phyloP scores from a whole-genome alignment of 179 eudicot genomes.

The Spergularia azorica region DNA sequence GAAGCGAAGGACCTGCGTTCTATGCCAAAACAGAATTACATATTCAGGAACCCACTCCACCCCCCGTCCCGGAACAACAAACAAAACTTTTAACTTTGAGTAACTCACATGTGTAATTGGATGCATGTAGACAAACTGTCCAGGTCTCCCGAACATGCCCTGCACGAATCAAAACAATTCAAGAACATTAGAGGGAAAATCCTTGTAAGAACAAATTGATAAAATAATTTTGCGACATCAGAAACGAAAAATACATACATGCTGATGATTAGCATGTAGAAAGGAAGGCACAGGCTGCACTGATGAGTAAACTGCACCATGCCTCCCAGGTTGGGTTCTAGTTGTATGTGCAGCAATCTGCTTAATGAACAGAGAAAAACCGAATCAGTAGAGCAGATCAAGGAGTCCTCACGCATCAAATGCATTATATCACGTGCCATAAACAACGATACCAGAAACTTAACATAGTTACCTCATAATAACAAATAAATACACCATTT shows the following conservation, averaged over 20 bases:
- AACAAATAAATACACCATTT: neutral
- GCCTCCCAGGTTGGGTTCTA: conserved; percentile 63
- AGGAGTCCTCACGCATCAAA: neutral
- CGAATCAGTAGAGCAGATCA: conserved; percentile 7
- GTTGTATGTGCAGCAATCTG: conserved; percentile 65
- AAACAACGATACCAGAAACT: neutral
- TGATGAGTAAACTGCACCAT: conserved; percentile 60
- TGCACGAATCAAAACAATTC: conserved; percentile 29
- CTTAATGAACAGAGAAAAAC: conserved; percentile 19
- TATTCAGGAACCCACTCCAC: neutral
- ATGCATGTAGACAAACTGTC: conserved; percentile 67
- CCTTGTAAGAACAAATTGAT: neutral
- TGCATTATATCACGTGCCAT: neutral
- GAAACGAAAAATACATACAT: conserved; percentile 43
- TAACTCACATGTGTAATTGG: conserved; percentile 77
- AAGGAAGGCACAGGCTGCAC: conserved; percentile 59
- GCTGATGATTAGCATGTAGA: conserved; percentile 61
- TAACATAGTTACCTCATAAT: neutral
- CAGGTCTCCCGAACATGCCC: conserved; percentile 74
- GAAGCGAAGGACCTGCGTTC: neutral
- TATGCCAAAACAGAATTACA: neutral
- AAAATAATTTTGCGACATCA: neutral
- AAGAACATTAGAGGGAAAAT: conserved; percentile 13
- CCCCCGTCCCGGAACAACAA: neutral
- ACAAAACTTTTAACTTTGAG: neutral